Evolutionary conservation across 2,329 filamentous ascomycete species (phyloP).

Genomic region (Trichophyton verrucosum): DNA sequence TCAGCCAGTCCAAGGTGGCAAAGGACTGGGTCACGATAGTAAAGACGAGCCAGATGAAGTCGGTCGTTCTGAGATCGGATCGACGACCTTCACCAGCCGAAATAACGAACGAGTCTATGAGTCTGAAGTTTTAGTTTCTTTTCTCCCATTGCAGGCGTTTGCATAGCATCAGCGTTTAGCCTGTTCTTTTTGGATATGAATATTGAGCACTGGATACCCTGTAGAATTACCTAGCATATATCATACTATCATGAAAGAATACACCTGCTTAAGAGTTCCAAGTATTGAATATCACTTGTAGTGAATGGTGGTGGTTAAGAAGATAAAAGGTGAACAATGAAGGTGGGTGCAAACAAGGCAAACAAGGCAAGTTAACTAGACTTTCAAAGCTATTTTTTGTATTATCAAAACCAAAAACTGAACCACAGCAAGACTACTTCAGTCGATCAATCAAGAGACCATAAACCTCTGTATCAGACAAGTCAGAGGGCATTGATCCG

Average conservation of each 20-base stretch:
- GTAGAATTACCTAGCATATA: background rate
- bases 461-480: background rate
- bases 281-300: no score
- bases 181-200: background rate
- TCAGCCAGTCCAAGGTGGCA: slow-evolving; percentile 36
- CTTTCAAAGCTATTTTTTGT: background rate
- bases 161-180: background rate
- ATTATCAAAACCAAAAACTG: background rate
- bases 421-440: background rate
- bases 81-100: background rate
- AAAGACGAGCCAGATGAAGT: slow-evolving; percentile 33
- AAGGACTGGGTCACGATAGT: slow-evolving; percentile 40
- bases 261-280: no score
- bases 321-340: no score
- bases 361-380: slow-evolving; percentile 1
- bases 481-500: background rate
- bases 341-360: slow-evolving; percentile 1
- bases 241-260: background rate
- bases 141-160: background rate
- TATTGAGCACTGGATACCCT: slow-evolving; percentile 1
- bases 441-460: background rate
- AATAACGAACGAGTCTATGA: background rate
- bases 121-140: background rate
- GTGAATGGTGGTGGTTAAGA: no score
- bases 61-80: slow-evolving; percentile 32